Percentiles rank a stretch among this genome's conserved stretches.
Conservation (phyloP, 768 basidiomycete species). For the Mycena belliarum region DNA sequence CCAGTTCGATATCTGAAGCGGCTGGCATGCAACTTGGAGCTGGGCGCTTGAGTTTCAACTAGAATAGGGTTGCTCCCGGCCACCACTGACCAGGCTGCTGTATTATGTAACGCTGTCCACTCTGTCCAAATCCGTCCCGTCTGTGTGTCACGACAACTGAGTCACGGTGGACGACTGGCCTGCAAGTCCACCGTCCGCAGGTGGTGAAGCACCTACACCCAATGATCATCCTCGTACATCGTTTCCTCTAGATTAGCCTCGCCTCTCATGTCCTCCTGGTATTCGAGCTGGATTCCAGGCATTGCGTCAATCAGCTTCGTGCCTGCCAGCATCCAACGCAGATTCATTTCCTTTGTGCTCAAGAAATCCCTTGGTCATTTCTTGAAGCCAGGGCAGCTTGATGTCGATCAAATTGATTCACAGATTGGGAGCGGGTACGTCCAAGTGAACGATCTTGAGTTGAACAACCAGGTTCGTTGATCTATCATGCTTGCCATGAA, state of each 20-base stretch:
- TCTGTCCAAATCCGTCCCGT: too few species aligned
- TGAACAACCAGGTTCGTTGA: slow-evolving; percentile 67
- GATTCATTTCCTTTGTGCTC: slow-evolving; percentile 88
- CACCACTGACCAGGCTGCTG: too few species aligned
- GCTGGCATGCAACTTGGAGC: too few species aligned
- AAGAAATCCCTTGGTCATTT: slow-evolving; percentile 83
- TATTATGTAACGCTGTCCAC: too few species aligned
- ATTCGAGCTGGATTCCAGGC: slow-evolving; percentile 59
- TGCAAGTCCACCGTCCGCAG: too few species aligned
- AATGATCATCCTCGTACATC: slow-evolving; percentile 6
- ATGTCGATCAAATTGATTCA: slow-evolving; percentile 84
- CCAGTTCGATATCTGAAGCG: slow-evolving; percentile 41
- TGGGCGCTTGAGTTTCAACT: too few species aligned
- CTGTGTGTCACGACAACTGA: too few species aligned
- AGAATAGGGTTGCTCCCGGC: too few species aligned
- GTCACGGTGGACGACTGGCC: too few species aligned
- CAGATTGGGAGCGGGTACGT: slow-evolving; percentile 92
- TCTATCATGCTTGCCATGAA: slow-evolving; percentile 14
- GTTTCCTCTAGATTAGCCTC: slow-evolving; percentile 1
- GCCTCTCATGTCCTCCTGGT: slow-evolving; percentile 52
- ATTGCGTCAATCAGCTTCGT: slow-evolving; percentile 69
- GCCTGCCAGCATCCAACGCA: slow-evolving; percentile 75
- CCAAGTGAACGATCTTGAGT: slow-evolving; percentile 80
- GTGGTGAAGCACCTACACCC: not conserved
- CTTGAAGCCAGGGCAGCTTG: slow-evolving; percentile 86